Percentiles rank a stretch among this genome's conserved stretches.
phyloP scores from a whole-genome alignment of 345 rosid genomes.

The Salix caprea region DNA sequence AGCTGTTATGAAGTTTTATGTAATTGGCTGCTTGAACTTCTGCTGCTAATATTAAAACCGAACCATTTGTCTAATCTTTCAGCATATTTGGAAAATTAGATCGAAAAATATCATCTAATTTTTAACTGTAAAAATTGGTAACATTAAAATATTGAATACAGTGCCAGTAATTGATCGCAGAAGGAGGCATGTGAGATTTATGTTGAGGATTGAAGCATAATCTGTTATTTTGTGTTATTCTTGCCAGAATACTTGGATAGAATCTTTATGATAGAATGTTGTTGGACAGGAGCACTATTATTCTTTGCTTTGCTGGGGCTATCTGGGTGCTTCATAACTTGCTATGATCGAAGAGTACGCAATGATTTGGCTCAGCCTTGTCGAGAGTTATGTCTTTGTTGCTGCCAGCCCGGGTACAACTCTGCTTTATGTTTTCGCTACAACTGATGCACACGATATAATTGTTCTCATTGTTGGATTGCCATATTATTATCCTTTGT shows the following conservation, averaged over 20 bases:
- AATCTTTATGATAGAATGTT: conserved; percentile 7
- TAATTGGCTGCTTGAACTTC: background rate
- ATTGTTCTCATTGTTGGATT: background rate
- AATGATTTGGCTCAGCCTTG: conserved; percentile 97
- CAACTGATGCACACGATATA: background rate
- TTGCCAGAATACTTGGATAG: background rate
- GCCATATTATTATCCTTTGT: background rate
- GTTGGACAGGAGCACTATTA: conserved; percentile 71
- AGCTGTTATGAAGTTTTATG: background rate
- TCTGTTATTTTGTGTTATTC: background rate
- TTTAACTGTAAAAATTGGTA: background rate
- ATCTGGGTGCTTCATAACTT: conserved; percentile 97
- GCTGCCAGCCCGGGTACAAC: conserved; percentile 95
- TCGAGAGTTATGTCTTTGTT: conserved; percentile 94
- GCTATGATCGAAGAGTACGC: conserved; percentile 97
- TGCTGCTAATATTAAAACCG: background rate
- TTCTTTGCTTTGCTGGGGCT: conserved; percentile 98
- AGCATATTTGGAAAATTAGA: background rate
- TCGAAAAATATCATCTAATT: background rate
- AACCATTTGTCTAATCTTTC: background rate
- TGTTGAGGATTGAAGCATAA: background rate
- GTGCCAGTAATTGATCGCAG: background rate
- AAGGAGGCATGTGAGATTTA: background rate
- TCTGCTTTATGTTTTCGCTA: conserved; percentile 1
- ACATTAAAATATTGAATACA: background rate